Base-by-base conservation (phyloP, 2,329 filamentous ascomycete genomes). In the Tolypocladium paradoxum region DNA sequence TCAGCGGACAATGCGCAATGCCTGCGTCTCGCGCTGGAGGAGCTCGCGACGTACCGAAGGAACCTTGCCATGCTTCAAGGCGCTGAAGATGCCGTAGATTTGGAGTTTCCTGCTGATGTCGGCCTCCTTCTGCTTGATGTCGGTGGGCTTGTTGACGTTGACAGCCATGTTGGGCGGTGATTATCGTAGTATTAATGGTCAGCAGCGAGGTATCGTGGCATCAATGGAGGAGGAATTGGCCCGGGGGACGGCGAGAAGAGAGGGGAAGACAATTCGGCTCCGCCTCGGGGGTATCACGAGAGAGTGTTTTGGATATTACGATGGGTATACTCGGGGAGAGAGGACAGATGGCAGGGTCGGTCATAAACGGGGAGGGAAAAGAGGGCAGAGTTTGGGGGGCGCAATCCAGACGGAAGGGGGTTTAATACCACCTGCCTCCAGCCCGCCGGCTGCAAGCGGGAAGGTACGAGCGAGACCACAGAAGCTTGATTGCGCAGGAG, bases 91-190 rank as follows among this genome's bases (percentile, higher is more conserved):
- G 65, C 92, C 93, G 65, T 95, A 99, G 37, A 97, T 73, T 72
- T 96, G 91, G 50, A 99, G 84, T 77, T 99, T 99, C 68, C 84
- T 83, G 72, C 93, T 93, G 72, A 97, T 85, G 68, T 96, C 85
- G 60, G 79, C 80, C 75, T 95, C 89, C 79, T 91, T 92, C 69
- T 81, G 70, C 74, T 87, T 84, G 56, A 78, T 64, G 70, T 93
- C 79, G 57, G 82, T 85, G 34, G 89, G 88, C 62, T 78, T 81
- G 70, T 93, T 91, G 65, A 92, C 86, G 58, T 70, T 70, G 59
- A 61, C 62, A 50, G 70, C 59, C 70, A 72, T 72, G 61, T 48
- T 62, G 61, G 9, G 29, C 49, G 40, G 49, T 56, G 50, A 56
- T 53, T 51, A 35, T 43, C 56, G 55, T 49, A 54, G 43, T 51